Percentiles rank a stretch among this genome's conserved stretches.
phyloP scores from a whole-genome alignment of 23 red algal genomes.

The Pyropia haitanensis region DNA sequence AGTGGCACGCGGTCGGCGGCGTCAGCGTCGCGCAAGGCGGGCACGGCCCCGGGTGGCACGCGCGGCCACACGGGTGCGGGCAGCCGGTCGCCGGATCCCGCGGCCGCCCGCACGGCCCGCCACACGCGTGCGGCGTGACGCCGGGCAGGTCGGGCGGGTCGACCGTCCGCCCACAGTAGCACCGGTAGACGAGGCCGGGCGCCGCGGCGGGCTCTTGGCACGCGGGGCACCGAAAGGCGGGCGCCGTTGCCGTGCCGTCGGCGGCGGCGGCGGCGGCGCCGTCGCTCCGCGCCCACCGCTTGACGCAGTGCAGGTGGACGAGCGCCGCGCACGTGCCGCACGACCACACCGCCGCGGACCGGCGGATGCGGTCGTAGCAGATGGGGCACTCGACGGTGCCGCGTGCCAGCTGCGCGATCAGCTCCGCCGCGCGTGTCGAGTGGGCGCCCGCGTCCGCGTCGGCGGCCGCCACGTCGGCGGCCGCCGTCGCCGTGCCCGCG shows the following conservation, averaged over 20 bases:
- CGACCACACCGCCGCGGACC: conserved; percentile 30
- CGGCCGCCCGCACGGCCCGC: conserved; percentile 33
- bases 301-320: conserved; percentile 49
- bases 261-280: neutral
- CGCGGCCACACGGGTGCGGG: conserved; percentile 34
- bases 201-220: conserved; percentile 18
- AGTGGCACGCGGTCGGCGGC: conserved; percentile 2
- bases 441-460: neutral
- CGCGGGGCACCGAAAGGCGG: conserved; percentile 30
- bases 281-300: conserved; percentile 32
- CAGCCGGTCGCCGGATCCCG: conserved; percentile 6
- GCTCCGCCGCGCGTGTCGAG: conserved; percentile 11
- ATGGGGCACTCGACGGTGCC: conserved; percentile 57
- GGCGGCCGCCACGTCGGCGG: neutral
- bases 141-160: conserved; percentile 47
- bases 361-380: conserved; percentile 53
- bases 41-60: conserved; percentile 80
- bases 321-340: conserved; percentile 49
- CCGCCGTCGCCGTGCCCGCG: neutral
- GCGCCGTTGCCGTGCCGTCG: neutral
- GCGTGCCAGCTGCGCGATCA: conserved; percentile 18
- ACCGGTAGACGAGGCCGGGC: conserved; percentile 17
- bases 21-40: neutral
- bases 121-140: conserved; percentile 42
- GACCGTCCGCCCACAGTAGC: conserved; percentile 38